phyloP scores from a whole-genome alignment of 2,329 filamentous ascomycete genomes.

The Colletotrichum sublineola region DNA sequence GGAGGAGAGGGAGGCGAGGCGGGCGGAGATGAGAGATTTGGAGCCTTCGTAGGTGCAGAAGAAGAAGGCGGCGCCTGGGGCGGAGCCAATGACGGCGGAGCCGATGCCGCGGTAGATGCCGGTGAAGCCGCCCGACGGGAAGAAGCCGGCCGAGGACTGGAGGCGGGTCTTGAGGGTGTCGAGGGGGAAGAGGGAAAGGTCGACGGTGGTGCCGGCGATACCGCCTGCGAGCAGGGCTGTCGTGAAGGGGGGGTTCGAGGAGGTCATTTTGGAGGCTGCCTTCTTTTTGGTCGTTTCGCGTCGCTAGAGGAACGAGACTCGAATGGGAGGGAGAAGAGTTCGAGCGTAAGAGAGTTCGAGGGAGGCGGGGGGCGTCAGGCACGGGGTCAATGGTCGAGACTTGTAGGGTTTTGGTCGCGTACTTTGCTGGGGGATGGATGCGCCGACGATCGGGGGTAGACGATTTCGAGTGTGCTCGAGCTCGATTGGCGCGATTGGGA shows the following conservation, averaged over 20 bases:
- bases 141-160: slow-evolving; percentile 84
- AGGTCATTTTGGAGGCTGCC: slow-evolving; percentile 30
- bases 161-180: slow-evolving; percentile 99
- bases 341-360: background rate
- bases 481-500: background rate
- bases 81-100: slow-evolving; percentile 88
- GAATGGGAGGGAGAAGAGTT: background rate
- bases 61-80: slow-evolving; percentile 95
- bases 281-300: background rate
- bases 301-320: background rate
- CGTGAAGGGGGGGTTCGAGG: slow-evolving; percentile 60
- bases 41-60: slow-evolving; percentile 92
- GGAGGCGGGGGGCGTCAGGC: background rate
- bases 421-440: background rate
- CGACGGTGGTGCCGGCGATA: slow-evolving; percentile 93
- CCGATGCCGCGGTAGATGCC: slow-evolving; percentile 96
- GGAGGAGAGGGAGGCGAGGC: slow-evolving; percentile 48
- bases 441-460: background rate
- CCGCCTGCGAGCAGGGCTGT: slow-evolving; percentile 83
- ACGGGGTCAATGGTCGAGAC: background rate
- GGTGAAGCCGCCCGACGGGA: slow-evolving; percentile 86
- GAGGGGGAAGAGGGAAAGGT: slow-evolving; percentile 96
- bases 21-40: slow-evolving; percentile 66
- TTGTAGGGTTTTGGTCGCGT: slow-evolving; percentile 11
- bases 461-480: background rate